These are phyloP conservation scores for Hymenoscyphus fraxineus DNA, from an alignment of 2,329 filamentous ascomycete species.

Conservation along the genomic window DNA sequence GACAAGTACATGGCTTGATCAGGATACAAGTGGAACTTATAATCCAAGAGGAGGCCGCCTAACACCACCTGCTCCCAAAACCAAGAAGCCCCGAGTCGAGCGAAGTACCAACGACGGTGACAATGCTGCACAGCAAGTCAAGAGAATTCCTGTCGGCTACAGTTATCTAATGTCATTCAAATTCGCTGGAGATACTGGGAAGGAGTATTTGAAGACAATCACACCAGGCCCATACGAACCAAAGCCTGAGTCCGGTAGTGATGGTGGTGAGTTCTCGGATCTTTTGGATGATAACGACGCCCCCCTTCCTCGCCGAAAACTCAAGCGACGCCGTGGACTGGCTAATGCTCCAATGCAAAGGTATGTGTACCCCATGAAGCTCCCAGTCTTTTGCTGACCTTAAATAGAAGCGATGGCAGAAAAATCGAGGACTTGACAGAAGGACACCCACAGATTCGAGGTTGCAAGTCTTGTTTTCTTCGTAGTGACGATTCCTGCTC, in stretches of 20 bases:
- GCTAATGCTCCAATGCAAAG: neutral
- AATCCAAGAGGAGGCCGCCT: conserved; percentile 20
- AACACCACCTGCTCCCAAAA: neutral
- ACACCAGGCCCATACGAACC: conserved; percentile 2
- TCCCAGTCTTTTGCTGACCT: conserved; percentile 9
- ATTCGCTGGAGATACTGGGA: conserved; percentile 11
- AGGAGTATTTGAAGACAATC: conserved; percentile 22
- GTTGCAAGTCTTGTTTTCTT: conserved; percentile 30
- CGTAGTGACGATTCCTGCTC: conserved; percentile 26
- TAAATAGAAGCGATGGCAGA: conserved; percentile 23
- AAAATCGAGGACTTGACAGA: conserved; percentile 20
- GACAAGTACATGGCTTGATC: conserved; percentile 24
- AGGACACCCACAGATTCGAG: conserved; percentile 26
- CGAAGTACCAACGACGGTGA: neutral
- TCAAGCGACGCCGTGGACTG: neutral
- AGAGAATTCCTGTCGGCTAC: conserved; percentile 12
- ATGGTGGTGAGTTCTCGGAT: conserved; percentile 8
- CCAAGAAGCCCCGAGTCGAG: conserved; percentile 6
- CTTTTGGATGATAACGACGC: conserved; percentile 9
- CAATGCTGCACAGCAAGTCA: neutral
- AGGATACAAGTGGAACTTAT: conserved; percentile 31
- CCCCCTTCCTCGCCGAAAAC: conserved; percentile 7
- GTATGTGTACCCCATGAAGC: conserved; percentile 2
- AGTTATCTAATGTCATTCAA: conserved; percentile 19
- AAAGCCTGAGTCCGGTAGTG: conserved; percentile 4